phyloP scores from a whole-genome alignment of 441 rosid species.

The Populus hybrid region DNA sequence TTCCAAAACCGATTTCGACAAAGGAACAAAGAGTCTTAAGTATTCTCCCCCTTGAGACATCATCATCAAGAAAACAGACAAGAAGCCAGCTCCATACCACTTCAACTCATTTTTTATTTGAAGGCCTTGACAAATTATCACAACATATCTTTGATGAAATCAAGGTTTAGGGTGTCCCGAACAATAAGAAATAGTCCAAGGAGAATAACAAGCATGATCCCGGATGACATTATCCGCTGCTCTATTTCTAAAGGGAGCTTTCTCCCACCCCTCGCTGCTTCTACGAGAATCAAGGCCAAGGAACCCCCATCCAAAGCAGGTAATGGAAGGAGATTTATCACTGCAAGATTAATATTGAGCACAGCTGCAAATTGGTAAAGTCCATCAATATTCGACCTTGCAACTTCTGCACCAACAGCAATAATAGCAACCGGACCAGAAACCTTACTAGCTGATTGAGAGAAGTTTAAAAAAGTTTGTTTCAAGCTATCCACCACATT shows the following conservation, averaged over 20 bases:
- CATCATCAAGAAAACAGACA: slow-evolving; percentile 7
- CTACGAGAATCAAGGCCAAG: slow-evolving; percentile 69
- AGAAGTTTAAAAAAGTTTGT: slow-evolving; percentile 81
- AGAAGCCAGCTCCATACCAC: background rate
- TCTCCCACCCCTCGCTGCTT: slow-evolving; percentile 82
- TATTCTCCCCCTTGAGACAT: slow-evolving; percentile 8
- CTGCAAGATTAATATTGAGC: slow-evolving; percentile 84
- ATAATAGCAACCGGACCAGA: slow-evolving; percentile 96
- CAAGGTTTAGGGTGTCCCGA: slow-evolving; percentile 84
- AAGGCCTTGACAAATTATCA: slow-evolving; percentile 27
- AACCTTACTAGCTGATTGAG: slow-evolving; percentile 84
- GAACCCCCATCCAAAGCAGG: slow-evolving; percentile 98
- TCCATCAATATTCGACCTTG: slow-evolving; percentile 83
- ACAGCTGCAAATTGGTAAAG: slow-evolving; percentile 93
- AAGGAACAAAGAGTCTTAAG: slow-evolving; percentile 13
- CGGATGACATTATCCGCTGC: slow-evolving; percentile 90
- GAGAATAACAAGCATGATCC: slow-evolving; percentile 68
- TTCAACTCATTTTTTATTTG: slow-evolving; percentile 1
- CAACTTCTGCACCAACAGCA: slow-evolving; percentile 97
- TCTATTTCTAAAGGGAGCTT: slow-evolving; percentile 88
- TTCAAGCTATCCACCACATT: slow-evolving; percentile 82
- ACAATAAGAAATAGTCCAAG: slow-evolving; percentile 79
- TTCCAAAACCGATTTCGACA: slow-evolving; percentile 12
- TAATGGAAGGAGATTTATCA: slow-evolving; percentile 84
- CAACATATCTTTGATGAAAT: slow-evolving; percentile 76